A percentile compares a stretch with the other conserved stretches of the same genome.
These are phyloP conservation scores for Coemansia sp. DNA, from an alignment of 192 early-diverging fungal species.

Conservation along the genomic window DNA sequence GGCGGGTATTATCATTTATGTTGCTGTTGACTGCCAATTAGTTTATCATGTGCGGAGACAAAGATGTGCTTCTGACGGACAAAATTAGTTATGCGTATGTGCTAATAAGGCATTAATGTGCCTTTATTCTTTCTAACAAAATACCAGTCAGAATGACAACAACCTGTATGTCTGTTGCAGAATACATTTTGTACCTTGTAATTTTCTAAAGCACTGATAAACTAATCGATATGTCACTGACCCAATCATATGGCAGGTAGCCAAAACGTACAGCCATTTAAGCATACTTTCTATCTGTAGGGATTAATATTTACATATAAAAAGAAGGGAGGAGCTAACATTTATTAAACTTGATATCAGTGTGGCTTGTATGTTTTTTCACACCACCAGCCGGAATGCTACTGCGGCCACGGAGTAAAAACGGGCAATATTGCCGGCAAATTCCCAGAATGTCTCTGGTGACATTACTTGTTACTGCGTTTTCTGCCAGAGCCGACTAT, in stretches of 20 bases:
- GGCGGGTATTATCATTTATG: not conserved
- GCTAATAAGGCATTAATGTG: conserved; percentile 29
- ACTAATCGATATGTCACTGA: no score
- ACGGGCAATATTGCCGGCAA: conserved; percentile 4
- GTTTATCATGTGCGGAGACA: not conserved
- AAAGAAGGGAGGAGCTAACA: no score
- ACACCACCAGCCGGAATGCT: not conserved
- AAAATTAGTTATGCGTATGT: not conserved
- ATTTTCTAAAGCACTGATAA: no score
- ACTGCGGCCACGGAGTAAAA: not conserved
- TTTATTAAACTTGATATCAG: no score
- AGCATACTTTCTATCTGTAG: no score
- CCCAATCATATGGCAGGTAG: no score
- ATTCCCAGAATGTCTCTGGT: not conserved
- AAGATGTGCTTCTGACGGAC: not conserved
- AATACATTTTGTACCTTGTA: no score
- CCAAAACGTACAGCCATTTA: no score
- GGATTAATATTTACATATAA: no score
- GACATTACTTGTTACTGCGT: not conserved
- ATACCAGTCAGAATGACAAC: not conserved
- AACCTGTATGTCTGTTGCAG: not conserved
- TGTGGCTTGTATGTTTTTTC: no score
- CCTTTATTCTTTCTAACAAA: conserved; percentile 3
- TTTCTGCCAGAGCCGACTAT: not conserved
- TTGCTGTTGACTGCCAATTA: not conserved